A percentile compares a stretch with the other conserved stretches of the same genome.
These are phyloP conservation scores for Fraxinus floribunda DNA, from an alignment of 305 asterid genomes.

Conservation along the genomic window DNA sequence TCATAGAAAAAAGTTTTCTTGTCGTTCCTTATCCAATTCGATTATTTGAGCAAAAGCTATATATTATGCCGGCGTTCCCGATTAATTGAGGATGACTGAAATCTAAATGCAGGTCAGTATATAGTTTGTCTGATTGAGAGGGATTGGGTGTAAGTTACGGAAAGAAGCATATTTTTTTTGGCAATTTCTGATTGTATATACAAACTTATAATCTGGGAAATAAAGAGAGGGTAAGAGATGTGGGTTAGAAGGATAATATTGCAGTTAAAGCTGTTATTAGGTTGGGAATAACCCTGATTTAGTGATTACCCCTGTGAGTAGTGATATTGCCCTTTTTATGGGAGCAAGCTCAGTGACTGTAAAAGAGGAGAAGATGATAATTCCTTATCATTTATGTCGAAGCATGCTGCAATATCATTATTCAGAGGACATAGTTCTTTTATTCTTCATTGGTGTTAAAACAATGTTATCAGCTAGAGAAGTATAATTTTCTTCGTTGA, in stretches of 20 bases:
- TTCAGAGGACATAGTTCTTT: neutral
- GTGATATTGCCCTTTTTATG: neutral
- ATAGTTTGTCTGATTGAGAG: slow-evolving; percentile 2
- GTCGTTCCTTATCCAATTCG: neutral
- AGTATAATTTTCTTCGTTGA: neutral
- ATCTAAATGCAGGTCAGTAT: neutral
- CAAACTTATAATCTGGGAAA: slow-evolving; percentile 6
- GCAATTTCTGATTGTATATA: neutral
- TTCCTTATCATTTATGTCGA: neutral
- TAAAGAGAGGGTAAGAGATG: neutral
- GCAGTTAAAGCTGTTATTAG: slow-evolving; percentile 6
- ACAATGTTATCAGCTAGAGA: neutral
- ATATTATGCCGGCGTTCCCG: neutral
- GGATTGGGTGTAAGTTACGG: neutral
- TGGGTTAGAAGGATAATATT: slow-evolving; percentile 8
- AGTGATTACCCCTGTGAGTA: neutral
- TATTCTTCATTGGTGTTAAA: neutral
- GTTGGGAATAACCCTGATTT: neutral
- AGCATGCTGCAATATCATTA: slow-evolving; percentile 16
- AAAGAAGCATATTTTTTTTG: neutral
- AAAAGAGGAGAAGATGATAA: slow-evolving; percentile 1
- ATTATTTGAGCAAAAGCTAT: neutral
- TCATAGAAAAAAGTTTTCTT: neutral
- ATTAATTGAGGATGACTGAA: slow-evolving; percentile 19
- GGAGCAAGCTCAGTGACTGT: neutral